phyloP scores from a whole-genome alignment of 768 basidiomycete species.

The Tulasnella sp. region DNA sequence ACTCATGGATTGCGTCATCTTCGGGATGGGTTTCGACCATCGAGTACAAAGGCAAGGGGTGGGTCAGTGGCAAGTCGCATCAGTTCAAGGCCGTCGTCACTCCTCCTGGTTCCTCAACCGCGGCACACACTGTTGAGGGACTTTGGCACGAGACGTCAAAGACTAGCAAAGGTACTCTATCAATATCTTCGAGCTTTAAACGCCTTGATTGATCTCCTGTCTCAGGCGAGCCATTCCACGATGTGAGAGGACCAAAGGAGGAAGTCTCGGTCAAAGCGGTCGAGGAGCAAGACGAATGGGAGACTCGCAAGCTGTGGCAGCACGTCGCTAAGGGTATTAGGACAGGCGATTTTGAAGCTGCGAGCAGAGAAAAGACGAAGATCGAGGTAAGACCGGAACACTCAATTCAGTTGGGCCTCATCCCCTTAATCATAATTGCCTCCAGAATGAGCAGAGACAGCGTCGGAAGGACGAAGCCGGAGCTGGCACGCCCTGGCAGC shows the following conservation, averaged over 20 bases:
- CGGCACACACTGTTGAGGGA: conserved; percentile 56
- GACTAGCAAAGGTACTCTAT: conserved; percentile 24
- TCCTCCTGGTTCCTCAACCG: conserved; percentile 26
- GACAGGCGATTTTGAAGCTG: conserved; percentile 85
- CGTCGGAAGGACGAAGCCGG: conserved; percentile 70
- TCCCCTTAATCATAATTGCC: not conserved
- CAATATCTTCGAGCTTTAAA: conserved; percentile 34
- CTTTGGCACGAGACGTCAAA: conserved; percentile 56
- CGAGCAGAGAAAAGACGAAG: conserved; percentile 73
- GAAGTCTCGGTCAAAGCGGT: conserved; percentile 56
- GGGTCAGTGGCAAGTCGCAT: conserved; percentile 88
- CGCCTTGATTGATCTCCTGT: conserved; percentile 19
- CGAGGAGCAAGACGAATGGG: conserved; percentile 56
- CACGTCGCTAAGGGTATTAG: conserved; percentile 83
- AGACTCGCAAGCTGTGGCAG: conserved; percentile 77
- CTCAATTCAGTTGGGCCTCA: not conserved
- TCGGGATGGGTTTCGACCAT: conserved; percentile 53
- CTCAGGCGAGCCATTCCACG: conserved; percentile 49
- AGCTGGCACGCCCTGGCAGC: conserved; percentile 56
- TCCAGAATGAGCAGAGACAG: conserved; percentile 86
- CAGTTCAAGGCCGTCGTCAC: conserved; percentile 75
- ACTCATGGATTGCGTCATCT: conserved; percentile 63
- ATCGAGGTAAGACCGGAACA: conserved; percentile 56
- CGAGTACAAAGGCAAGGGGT: conserved; percentile 95
- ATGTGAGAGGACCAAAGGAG: conserved; percentile 61